Evolutionary conservation across 164 flowering plant species (phyloP), one percentile per base, ranked within the genome.

Genomic region (Annona cherimola): DNA sequence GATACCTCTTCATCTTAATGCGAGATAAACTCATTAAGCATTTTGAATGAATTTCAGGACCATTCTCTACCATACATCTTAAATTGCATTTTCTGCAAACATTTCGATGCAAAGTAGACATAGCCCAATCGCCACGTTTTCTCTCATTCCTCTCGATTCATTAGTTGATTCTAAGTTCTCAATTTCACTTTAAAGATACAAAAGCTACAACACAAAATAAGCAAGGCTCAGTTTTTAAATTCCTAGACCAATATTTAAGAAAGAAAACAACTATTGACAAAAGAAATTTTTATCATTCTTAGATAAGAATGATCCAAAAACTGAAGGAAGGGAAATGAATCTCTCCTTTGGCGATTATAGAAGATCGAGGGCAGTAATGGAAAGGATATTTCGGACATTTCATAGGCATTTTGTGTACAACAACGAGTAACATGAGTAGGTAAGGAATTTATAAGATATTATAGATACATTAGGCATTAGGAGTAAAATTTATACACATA

Each of bases 251-350:
- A 26, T 43, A 44, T 18, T 14, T 7, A 45, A 9, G 9, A 45
- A 19, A 67, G 26, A 67, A 67, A 6, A 6, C 54, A 66, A 43
- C 5, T 4, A 3, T 8, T 5, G 19, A n/a, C 26, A 19, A 67
- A n/a, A 45, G 18, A 4, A 6, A 45, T 40, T 42, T 67, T 5
- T 45, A 45, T 6, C 16, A 39, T n/a, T 42, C 45, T 20, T 26
- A 67, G 7, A 35, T 60, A n/a, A n/a, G n/a, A 8, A 19, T 55
- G 55, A 54, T 71, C 69, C 19, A 7, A 63, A 20, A 74, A 20
- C 26, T 20, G n/a, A 16, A 19, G 39, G 19, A 14, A 44, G 43
- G 50, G 40, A 18, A 19, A 35, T 45, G 68, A 40, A 44, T 62
- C 40, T 35, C 4, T 43, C 45, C 18, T 26, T 66, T 54, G 8